phyloP scores from a whole-genome alignment of 352 stramenopile species.

The Phytophthora sp. region DNA sequence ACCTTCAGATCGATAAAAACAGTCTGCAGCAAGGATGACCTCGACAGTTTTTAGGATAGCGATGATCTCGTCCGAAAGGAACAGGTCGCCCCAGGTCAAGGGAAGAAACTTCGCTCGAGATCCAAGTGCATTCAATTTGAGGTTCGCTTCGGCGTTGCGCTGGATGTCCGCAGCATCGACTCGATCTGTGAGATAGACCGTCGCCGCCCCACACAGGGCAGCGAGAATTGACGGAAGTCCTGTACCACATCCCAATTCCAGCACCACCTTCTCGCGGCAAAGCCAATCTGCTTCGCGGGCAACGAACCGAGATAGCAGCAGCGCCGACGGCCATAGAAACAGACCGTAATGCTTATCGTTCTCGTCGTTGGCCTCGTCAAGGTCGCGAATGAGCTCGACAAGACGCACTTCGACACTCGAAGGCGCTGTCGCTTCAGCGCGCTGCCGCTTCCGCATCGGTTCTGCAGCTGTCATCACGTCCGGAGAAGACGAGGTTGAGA shows the following conservation, averaged over 20 bases:
- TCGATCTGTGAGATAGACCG: slow-evolving; percentile 65
- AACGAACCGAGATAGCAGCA: slow-evolving; percentile 59
- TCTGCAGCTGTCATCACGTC: not conserved
- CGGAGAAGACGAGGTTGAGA: not conserved
- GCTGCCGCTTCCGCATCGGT: slow-evolving; percentile 24
- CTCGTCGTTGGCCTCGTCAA: slow-evolving; percentile 44
- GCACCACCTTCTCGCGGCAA: slow-evolving; percentile 46
- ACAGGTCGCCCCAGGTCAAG: slow-evolving; percentile 56
- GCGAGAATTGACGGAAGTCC: slow-evolving; percentile 69
- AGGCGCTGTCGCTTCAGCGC: slow-evolving; percentile 29
- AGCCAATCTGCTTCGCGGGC: slow-evolving; percentile 38
- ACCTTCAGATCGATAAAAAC: slow-evolving; percentile 77
- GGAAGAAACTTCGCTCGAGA: slow-evolving; percentile 45
- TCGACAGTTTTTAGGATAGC: slow-evolving; percentile 45
- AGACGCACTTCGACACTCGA: slow-evolving; percentile 46
- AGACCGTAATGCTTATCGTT: slow-evolving; percentile 64
- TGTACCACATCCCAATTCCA: slow-evolving; percentile 74
- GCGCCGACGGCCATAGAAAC: slow-evolving; percentile 71
- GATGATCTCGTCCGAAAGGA: slow-evolving; percentile 33
- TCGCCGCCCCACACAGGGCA: slow-evolving; percentile 43
- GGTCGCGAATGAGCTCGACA: slow-evolving; percentile 61
- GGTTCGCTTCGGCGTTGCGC: slow-evolving; percentile 60
- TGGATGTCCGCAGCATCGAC: slow-evolving; percentile 50
- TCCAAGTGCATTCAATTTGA: slow-evolving; percentile 51
- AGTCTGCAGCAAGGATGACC: slow-evolving; percentile 66